Evolutionary conservation across 2,329 filamentous ascomycete species (phyloP).

Genomic region (Chalaropsis thielavioides): DNA sequence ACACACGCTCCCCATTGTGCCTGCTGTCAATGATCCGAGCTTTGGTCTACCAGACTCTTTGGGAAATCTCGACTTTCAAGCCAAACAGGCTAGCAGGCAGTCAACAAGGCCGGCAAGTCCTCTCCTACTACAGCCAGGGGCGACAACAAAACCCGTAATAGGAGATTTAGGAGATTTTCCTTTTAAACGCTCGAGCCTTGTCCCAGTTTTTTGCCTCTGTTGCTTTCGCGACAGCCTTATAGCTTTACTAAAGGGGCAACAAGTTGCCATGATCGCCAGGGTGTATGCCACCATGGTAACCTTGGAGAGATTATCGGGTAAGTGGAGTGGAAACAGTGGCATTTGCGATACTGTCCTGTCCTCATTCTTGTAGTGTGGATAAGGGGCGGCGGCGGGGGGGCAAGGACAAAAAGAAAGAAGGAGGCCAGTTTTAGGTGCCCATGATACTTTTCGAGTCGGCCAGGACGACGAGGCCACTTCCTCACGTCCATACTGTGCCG

Average conservation of each 20-base stretch:
- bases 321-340: not conserved
- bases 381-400: not conserved
- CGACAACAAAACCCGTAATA: not conserved
- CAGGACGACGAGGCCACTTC: not conserved
- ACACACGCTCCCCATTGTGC: not conserved
- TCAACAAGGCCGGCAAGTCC: too few species aligned
- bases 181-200: not conserved
- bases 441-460: not conserved
- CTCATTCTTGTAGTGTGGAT: too few species aligned
- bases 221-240: slow-evolving; percentile 3
- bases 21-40: slow-evolving; percentile 1
- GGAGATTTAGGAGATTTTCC: not conserved
- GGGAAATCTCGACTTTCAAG: not conserved
- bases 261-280: not conserved
- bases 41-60: not conserved
- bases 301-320: not conserved
- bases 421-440: not conserved
- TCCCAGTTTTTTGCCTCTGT: slow-evolving; percentile 1
- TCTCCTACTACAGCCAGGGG: not conserved
- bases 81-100: not conserved
- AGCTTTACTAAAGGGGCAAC: not conserved
- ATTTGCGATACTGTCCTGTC: not conserved
- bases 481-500: not conserved
- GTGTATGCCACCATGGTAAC: not conserved
- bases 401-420: not conserved